Base-by-base conservation (phyloP, 1,139 yeast species). In the Pichia sp. region DNA sequence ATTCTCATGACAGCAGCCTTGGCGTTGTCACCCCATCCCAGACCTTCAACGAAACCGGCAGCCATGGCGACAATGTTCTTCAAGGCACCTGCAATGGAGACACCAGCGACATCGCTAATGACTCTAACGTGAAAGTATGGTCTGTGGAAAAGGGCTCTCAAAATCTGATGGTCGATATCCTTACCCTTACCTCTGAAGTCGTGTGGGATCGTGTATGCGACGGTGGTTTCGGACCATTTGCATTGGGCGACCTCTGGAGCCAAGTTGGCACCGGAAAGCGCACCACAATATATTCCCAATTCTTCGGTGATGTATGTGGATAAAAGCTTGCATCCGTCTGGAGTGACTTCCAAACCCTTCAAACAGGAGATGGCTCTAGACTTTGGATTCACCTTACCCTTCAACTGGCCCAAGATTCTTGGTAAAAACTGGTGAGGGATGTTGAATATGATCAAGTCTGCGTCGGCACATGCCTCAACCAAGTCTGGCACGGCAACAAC, bases 1-100 rank as follows among this genome's bases (percentile, higher is more conserved):
- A 95, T 84, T 75, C 98, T 84, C 92, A 90, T 90, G 65, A 92
- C 82, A 51, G 97, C 97, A 51, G 97, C 87, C 73, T 90, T 89
- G 63, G 98, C 97, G 69, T 92, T 92, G 75, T 90, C 96, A 70
- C 98, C 98, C 97, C 98, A 92, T 56, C 96, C 96, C 59, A 87
- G 80, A 64, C 97, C 97, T 73, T 89, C 96, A 59, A 90, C 97
- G 69, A 90, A 87, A 53, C 97, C 98, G 55, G 95, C 96, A 56
- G 95, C 90, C 67, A 89, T 78, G 52, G 97, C 97, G 62, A 90
- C 89, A 42, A 92, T 90, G 73, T 92, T 92, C 76, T 92, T 92
- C 70, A 92, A 79, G 5, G 98, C 98, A 66, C 97, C 97, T 44
- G 96, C 95, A 61, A 92, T 81, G 16, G 96, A 87, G 56, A 90